Evolutionary conservation across 371 early-diverging fungal genomes (phyloP).

Genomic region (Entomophthora muscae): DNA sequence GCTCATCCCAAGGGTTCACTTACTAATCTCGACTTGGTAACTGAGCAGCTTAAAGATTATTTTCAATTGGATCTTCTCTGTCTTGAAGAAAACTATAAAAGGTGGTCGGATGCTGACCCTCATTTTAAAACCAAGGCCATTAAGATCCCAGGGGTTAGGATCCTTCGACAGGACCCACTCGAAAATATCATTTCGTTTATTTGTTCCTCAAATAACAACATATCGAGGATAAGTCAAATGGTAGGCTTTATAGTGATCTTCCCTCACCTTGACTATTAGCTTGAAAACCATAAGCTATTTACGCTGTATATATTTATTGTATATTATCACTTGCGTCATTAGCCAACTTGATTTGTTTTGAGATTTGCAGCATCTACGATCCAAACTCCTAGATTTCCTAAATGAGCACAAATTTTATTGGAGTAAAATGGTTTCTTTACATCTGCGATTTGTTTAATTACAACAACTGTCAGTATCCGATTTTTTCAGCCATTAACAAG

Average conservation of each 20-base stretch:
- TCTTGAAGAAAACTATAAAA: conserved; percentile 27
- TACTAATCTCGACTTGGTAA: not conserved
- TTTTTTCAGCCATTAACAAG: no score
- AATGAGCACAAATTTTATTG: no score
- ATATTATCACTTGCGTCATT: no score
- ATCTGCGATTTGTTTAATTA: no score
- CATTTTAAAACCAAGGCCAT: conserved; percentile 39
- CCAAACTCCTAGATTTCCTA: no score
- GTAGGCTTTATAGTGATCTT: conserved; percentile 26
- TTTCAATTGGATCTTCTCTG: not conserved
- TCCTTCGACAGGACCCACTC: conserved; percentile 68
- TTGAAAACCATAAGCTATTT: no score
- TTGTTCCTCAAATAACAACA: conserved; percentile 93
- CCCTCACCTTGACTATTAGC: no score
- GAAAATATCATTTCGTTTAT: conserved; percentile 89
- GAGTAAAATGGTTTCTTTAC: no score
- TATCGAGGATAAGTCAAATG: conserved; percentile 81
- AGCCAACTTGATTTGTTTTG: no score
- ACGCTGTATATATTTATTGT: no score
- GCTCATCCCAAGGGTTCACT: not conserved
- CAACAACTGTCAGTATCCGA: no score
- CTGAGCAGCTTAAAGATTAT: not conserved
- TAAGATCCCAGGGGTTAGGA: conserved; percentile 51
- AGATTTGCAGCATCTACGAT: no score
- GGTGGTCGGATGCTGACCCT: conserved; percentile 44